Evolutionary conservation across 257 asterid genomes (phyloP).

Genomic region (Solanum chilense): DNA sequence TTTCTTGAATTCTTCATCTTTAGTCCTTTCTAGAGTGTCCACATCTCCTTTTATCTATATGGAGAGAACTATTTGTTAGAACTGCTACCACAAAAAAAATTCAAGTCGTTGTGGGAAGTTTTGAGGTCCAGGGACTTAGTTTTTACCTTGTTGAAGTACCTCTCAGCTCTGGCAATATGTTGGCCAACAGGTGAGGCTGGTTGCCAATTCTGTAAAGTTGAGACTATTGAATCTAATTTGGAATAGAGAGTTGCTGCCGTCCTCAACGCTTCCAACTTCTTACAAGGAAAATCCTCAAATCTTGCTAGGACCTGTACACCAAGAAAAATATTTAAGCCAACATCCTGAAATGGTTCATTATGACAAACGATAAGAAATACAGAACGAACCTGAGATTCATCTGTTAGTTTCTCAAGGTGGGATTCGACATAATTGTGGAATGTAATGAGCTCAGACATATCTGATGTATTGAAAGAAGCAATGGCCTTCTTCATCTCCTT

Average conservation of each 20-base stretch:
- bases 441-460: slow-evolving; percentile 14
- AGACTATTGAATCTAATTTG: slow-evolving; percentile 41
- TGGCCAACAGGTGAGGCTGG: slow-evolving; percentile 38
- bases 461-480: slow-evolving; percentile 12
- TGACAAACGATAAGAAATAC: not conserved
- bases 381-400: slow-evolving; percentile 13
- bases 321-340: not conserved
- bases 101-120: not conserved
- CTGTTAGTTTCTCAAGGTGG: slow-evolving; percentile 18
- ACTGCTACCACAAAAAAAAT: not conserved
- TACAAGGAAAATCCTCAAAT: slow-evolving; percentile 73
- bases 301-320: slow-evolving; percentile 60
- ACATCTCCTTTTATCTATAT: slow-evolving; percentile 75
- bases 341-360: not conserved
- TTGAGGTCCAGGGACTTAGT: not conserved
- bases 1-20: slow-evolving; percentile 75
- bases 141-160: slow-evolving; percentile 60
- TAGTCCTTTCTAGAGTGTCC: slow-evolving; percentile 64
- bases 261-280: slow-evolving; percentile 75
- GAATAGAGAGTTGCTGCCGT: slow-evolving; percentile 60
- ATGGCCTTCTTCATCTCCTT: slow-evolving; percentile 14
- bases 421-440: slow-evolving; percentile 16
- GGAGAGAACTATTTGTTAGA: not conserved
- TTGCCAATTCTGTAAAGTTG: slow-evolving; percentile 49
- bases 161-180: slow-evolving; percentile 54